Evolutionary conservation across 2,329 filamentous ascomycete genomes (phyloP).

Genomic region (Fusarium sp.): DNA sequence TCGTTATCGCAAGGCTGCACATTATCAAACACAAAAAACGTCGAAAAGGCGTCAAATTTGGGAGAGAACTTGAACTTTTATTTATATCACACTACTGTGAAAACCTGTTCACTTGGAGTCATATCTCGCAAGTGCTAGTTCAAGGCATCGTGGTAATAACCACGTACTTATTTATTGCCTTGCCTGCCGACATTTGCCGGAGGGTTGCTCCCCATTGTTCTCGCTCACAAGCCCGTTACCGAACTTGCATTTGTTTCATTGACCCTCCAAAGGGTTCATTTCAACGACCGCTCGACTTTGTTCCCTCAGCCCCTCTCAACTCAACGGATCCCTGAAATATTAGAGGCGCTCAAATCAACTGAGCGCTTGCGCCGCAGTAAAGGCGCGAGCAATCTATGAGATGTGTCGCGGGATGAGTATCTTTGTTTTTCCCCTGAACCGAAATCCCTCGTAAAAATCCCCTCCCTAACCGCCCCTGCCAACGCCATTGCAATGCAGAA

Average conservation of each 20-base stretch:
- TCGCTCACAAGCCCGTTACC: conserved; percentile 6
- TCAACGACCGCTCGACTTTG: conserved; percentile 24
- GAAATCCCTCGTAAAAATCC: conserved; percentile 49
- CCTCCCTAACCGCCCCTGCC: conserved; percentile 51
- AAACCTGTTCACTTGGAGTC: conserved; percentile 12
- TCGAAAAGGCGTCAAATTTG: not conserved
- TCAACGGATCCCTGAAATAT: conserved; percentile 48
- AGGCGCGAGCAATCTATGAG: conserved; percentile 56
- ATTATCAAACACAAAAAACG: conserved; percentile 14
- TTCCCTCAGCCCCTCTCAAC: conserved; percentile 36
- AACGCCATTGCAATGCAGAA: conserved; percentile 72
- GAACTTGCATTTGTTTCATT: conserved; percentile 19
- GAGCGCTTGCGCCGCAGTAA: conserved; percentile 44
- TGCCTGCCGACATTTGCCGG: conserved; percentile 1
- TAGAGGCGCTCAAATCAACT: conserved; percentile 47
- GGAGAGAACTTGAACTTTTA: conserved; percentile 37
- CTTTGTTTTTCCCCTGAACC: conserved; percentile 53
- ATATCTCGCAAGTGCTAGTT: conserved; percentile 14
- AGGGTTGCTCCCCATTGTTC: conserved; percentile 23
- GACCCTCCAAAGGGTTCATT: conserved; percentile 14
- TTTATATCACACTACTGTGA: conserved; percentile 36
- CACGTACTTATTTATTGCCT: conserved; percentile 1
- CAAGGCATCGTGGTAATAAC: conserved; percentile 7
- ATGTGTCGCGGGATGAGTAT: conserved; percentile 54
- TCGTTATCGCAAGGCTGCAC: not conserved